Base-by-base conservation (phyloP, 129 eudicot species). In the Pulicaria dysenterica region DNA sequence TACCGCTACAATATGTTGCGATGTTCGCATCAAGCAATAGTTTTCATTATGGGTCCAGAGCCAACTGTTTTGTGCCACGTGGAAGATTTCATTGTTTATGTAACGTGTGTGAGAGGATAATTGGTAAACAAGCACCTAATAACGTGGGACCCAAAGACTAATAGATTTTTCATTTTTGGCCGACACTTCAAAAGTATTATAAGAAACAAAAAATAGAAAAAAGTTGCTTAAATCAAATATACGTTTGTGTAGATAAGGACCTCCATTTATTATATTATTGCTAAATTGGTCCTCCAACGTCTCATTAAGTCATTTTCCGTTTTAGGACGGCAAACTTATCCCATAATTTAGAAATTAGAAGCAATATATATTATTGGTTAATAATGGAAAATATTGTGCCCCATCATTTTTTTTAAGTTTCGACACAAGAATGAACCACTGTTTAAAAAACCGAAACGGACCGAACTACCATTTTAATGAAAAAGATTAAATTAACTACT, bases 141-240 rank as follows among this genome's bases (percentile, higher is more conserved):
- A 40, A 59, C 5, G 76, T 69, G 81, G 75, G 71, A 10, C 64
- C 71, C 8, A 15, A 43, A 10, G 72, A 48, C 56, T 69, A 43
- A 60, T 59, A 16, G 7, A 46, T 13, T 24, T 13, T n/a, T n/a
- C n/a, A n/a, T n/a, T n/a, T 34, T 69, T 77, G 65, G 65, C 81
- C 81, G 76, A 69, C 81, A 77, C 42, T 57, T 68, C 36, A 16
- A 47, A 77, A 48, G 37, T 40, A 62, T 61, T 57, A 6, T 0
- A 16, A 19, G 4, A 42, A 8, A n/a, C 31, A 14, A 4, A 46
- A 57, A 68, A 0, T 1, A 16, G 43, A 31, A 2, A 19, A 17
- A 53, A 51, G 17, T 24, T 24, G 31, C 31, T 24, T 24, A 24
- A 24, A 24, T 5, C 6, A 41, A 63, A 53, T 11, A 51, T 7